phyloP scores from a whole-genome alignment of 169 alveolate species.

The Plasmodium blacklocki region DNA sequence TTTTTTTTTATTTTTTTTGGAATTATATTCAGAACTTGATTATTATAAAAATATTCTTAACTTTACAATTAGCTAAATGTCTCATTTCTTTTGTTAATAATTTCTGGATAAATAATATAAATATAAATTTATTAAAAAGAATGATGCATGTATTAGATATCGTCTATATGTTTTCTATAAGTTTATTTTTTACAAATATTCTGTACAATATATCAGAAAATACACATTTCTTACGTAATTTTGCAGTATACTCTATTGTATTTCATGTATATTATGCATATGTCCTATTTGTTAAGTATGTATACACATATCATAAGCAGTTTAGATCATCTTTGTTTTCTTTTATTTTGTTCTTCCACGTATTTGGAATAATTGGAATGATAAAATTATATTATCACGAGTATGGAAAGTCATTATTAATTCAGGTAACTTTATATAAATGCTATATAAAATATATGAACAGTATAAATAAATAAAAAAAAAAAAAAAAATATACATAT shows the following conservation, averaged over 20 bases:
- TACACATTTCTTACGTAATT: slow-evolving; percentile 23
- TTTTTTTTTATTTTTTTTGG: slow-evolving; percentile 53
- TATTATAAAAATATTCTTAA: slow-evolving; percentile 56
- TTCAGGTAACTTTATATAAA: slow-evolving; percentile 64
- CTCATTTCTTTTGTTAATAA: slow-evolving; percentile 27
- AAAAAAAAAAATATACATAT: no score
- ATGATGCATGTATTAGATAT: slow-evolving; percentile 23
- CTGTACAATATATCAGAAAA: slow-evolving; percentile 25
- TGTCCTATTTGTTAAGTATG: slow-evolving; percentile 65
- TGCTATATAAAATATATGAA: no score
- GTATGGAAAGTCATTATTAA: slow-evolving; percentile 75
- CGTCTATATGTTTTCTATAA: slow-evolving; percentile 29
- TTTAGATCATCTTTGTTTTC: slow-evolving; percentile 78
- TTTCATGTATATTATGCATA: slow-evolving; percentile 42
- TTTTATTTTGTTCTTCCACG: slow-evolving; percentile 79
- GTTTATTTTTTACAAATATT: slow-evolving; percentile 71
- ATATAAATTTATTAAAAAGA: slow-evolving; percentile 53
- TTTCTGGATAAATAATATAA: slow-evolving; percentile 41
- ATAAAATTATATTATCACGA: slow-evolving; percentile 77
- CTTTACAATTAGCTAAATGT: slow-evolving; percentile 47
- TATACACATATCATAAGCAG: slow-evolving; percentile 71
- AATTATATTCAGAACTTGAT: slow-evolving; percentile 34
- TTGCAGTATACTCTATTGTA: slow-evolving; percentile 19
- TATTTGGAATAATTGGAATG: slow-evolving; percentile 81
- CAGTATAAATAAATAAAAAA: no score